Percentiles rank a stretch among this genome's conserved stretches.
These are phyloP conservation scores for Populus tremula DNA, from an alignment of 345 rosid species.

Conservation along the genomic window DNA sequence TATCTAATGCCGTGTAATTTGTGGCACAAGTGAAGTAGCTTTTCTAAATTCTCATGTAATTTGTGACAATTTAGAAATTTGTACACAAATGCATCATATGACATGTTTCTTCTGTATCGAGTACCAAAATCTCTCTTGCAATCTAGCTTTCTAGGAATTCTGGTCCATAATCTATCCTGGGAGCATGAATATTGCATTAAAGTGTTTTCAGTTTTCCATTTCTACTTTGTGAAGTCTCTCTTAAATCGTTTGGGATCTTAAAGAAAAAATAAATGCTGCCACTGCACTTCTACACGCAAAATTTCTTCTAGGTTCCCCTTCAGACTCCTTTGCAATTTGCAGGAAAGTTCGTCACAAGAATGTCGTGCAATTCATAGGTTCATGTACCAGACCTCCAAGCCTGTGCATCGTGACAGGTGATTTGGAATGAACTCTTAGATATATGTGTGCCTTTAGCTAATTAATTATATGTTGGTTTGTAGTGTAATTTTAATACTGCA, in stretches of 20 bases:
- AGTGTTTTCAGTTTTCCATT: background rate
- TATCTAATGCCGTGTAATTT: background rate
- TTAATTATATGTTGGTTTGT: background rate
- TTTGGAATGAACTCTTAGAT: background rate
- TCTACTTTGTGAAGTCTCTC: background rate
- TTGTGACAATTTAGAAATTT: background rate
- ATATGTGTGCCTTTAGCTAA: background rate
- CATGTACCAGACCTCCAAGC: slow-evolving; percentile 54
- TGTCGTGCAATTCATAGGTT: slow-evolving; percentile 62
- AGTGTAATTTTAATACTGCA: background rate
- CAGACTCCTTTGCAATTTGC: slow-evolving; percentile 7
- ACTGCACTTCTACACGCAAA: background rate
- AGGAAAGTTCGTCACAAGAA: slow-evolving; percentile 66
- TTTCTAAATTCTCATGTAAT: background rate
- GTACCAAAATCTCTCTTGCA: background rate
- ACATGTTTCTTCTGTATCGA: background rate
- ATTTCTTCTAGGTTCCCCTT: background rate
- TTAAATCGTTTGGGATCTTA: background rate
- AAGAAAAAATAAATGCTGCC: background rate
- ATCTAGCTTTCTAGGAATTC: background rate
- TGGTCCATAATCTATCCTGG: background rate
- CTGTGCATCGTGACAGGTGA: slow-evolving; percentile 62
- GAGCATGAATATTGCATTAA: background rate
- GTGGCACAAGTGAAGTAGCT: background rate
- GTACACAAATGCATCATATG: background rate